Evolutionary conservation across 2,329 filamentous ascomycete genomes (phyloP), one percentile per base, ranked within the genome.

Genomic region (Passalora sequoiae): DNA sequence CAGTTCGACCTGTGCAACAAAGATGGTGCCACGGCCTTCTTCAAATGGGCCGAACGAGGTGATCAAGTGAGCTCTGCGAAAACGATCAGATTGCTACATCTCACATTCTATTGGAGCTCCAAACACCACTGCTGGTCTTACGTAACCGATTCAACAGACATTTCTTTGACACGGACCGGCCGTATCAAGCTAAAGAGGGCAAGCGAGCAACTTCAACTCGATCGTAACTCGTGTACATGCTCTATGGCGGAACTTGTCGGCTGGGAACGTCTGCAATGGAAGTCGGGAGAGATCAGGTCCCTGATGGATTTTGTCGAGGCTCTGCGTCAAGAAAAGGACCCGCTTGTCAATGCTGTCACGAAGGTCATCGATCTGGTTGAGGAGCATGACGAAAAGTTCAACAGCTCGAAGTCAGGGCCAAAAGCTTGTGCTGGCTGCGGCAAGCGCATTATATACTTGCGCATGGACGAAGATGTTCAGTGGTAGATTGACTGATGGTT

Each of bases 271-370:
- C 42, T 42, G 5, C 40, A 45, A n/a, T 53, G 50, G 50, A 53
- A 45, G 5, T 25, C 44, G 37, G 49, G 50, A 29, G 50, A 46
- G 38, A 22, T 29, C 3, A 51, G 49, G 46, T 33, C 46, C 3
- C 12, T 54, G n/a, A 28, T 39, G 4, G 51, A 54, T 21, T 54
- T 54, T 22, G 46, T 49, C 7, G 16, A 38, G 10, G 46, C 49
- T 13, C 24, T 54, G 9, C 43, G 46, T 21, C 35, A 51, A 37
- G 49, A 51, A 10, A 46, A 49, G 21, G 46, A 44, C 9, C 28
- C 46, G 4, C 44, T 54, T 1, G 47, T 47, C 3, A 40, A 51
- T 27, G 46, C 46, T 10, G 43, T 51, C 5, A 40, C 27, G 5
- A 49, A 51, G n/a, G 38, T 54, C 21, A 20, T 51, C 4, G 41